These are phyloP conservation scores for Aspergillus sp. DNA, from an alignment of 2,329 filamentous ascomycete species.

Conservation along the genomic window DNA sequence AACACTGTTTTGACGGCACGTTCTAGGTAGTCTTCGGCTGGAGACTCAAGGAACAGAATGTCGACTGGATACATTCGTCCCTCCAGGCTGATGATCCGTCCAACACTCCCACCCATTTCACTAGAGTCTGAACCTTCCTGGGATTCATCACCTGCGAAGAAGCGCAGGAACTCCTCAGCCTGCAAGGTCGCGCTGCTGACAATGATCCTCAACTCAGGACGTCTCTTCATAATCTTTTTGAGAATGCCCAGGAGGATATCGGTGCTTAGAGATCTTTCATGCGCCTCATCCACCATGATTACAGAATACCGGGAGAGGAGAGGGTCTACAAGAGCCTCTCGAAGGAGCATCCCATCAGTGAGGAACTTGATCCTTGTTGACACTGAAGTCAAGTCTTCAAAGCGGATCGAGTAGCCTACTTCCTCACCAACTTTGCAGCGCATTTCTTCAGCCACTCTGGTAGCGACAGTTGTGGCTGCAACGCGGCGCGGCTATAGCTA, in stretches of 20 bases:
- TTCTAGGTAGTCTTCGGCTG: conserved; percentile 84
- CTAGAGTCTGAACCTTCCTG: conserved; percentile 33
- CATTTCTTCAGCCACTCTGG: conserved; percentile 85
- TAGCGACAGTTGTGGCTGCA: conserved; percentile 84
- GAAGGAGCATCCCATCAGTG: conserved; percentile 85
- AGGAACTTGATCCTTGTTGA: conserved; percentile 90
- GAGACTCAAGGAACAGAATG: conserved; percentile 72
- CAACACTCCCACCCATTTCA: conserved; percentile 44
- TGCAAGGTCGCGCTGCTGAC: conserved; percentile 93
- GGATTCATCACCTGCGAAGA: conserved; percentile 62
- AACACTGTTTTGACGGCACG: conserved; percentile 79
- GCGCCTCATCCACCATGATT: conserved; percentile 97
- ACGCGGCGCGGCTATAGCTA: conserved; percentile 73
- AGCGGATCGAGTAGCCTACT: conserved; percentile 85
- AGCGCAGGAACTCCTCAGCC: conserved; percentile 78
- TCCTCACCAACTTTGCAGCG: conserved; percentile 84
- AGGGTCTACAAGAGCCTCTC: conserved; percentile 91
- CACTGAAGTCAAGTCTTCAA: conserved; percentile 87
- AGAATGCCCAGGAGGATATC: conserved; percentile 86
- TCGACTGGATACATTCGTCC: conserved; percentile 89
- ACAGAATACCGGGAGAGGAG: conserved; percentile 87
- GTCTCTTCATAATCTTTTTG: conserved; percentile 81
- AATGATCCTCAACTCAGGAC: conserved; percentile 80
- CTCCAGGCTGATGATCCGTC: conserved; percentile 77
- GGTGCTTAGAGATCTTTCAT: conserved; percentile 88